Base-by-base conservation (phyloP, 164 flowering plant species). In the Chloranthus sessilifolius region DNA sequence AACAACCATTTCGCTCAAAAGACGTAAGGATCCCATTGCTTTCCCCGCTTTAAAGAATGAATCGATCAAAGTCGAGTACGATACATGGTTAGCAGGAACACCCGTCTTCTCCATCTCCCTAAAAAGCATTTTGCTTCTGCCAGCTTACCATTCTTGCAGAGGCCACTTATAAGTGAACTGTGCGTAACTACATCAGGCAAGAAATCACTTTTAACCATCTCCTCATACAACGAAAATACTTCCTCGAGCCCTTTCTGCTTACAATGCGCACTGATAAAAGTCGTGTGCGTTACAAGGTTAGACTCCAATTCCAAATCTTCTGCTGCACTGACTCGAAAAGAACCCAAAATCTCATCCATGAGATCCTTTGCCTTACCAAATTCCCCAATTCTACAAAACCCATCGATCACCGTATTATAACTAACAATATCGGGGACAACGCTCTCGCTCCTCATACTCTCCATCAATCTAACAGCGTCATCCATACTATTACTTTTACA, bases 111-210 rank as follows among this genome's bases (percentile, higher is more conserved):
- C 66, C 95, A 88, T 92, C 68, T 89, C 88, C 59, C 52, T 52
- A 20, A 86, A 58, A 47, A 82, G 72, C 20, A 47, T 30, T 53
- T 60, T 27, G 82, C 95, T 45, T 94, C 85, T 10, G 35, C 43
- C n/a, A 77, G 59, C 60, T 61, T 75, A 16, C 82, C 86, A 56
- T 48, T 43, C 75, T 70, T 75, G 66, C 89, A 87, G 49, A 88
- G 80, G 24, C 82, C 86, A 54, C 74, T 45, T 2, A 83, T 57
- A 34, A 88, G 70, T 11, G 85, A 76, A 71, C 65, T 75, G 34
- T 73, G 75, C 23, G 88, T 73, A 50, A 89, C 82, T 16, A 75
- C 73, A 64, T 94, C 99, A 43, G 92, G 96, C 38, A 73, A 65
- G 25, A 79, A 22, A 7, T 91, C 96, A 48, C 61, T 59, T 48